Percentiles rank a stretch among this genome's conserved stretches.
These are phyloP conservation scores for Erodium moschatum DNA, from an alignment of 441 rosid species.

Conservation along the genomic window DNA sequence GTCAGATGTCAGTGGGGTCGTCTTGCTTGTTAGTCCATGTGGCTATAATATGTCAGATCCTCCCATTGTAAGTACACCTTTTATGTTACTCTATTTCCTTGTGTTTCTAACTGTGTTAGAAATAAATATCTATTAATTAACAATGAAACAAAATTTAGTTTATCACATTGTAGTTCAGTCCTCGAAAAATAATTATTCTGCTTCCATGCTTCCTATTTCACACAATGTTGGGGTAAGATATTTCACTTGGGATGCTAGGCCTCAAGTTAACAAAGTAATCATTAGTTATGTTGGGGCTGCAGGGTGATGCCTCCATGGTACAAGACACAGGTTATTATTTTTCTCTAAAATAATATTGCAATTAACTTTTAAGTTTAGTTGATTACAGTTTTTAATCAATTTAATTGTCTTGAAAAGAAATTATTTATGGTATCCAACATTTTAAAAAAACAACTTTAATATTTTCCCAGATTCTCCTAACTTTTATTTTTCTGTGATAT, in stretches of 20 bases:
- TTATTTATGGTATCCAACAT: not conserved
- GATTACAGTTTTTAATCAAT: not conserved
- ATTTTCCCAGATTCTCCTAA: not conserved
- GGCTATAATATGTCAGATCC: slow-evolving; percentile 81
- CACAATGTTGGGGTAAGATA: not conserved
- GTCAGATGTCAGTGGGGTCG: slow-evolving; percentile 76
- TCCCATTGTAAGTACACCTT: slow-evolving; percentile 57
- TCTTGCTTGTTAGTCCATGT: slow-evolving; percentile 81
- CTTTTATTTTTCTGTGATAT: not conserved
- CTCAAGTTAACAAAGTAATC: not conserved
- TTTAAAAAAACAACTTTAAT: not conserved
- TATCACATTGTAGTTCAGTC: too few species aligned
- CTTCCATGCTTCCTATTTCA: too few species aligned
- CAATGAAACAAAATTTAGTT: not conserved
- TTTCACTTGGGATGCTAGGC: not conserved
- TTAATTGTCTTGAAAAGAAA: not conserved
- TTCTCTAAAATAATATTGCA: not conserved
- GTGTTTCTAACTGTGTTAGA: not conserved
- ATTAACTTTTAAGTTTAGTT: not conserved
- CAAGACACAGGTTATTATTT: not conserved
- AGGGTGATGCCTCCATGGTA: too few species aligned
- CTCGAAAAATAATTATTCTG: too few species aligned
- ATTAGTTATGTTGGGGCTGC: not conserved
- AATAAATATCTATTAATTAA: not conserved
- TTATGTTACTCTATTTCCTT: slow-evolving; percentile 22